phyloP scores from a whole-genome alignment of 2,329 filamentous ascomycete genomes.

The Tympanopsis confertula region DNA sequence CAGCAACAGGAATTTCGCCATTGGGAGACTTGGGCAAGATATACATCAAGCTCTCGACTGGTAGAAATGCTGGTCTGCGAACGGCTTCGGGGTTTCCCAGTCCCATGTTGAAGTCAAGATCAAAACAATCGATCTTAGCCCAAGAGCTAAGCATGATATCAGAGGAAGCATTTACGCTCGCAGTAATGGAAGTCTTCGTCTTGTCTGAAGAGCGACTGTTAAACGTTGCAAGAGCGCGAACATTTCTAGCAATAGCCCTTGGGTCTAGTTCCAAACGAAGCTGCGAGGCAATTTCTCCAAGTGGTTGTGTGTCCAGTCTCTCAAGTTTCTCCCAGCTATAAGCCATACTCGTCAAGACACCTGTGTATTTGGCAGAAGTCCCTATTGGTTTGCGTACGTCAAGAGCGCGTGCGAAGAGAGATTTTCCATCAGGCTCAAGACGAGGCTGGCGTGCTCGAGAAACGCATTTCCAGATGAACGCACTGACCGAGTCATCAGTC shows the following conservation, averaged over 20 bases:
- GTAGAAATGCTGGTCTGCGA: conserved; percentile 30
- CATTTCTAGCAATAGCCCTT: too few species aligned
- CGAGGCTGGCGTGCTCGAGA: conserved; percentile 25
- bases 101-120: conserved; percentile 31
- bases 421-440: conserved; percentile 8
- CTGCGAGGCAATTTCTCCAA: conserved; percentile 21
- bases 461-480: conserved; percentile 36
- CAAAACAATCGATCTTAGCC: conserved; percentile 31
- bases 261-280: conserved; percentile 26
- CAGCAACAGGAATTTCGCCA: conserved; percentile 27
- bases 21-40: conserved; percentile 29
- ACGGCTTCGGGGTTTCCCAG: conserved; percentile 33
- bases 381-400: conserved; percentile 29
- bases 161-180: conserved; percentile 18
- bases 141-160: conserved; percentile 43
- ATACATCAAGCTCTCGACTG: conserved; percentile 34
- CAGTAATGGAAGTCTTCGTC: conserved; percentile 17
- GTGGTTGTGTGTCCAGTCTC: conserved; percentile 13
- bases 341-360: conserved; percentile 32
- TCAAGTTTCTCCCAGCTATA: conserved; percentile 19
- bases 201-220: conserved; percentile 21
- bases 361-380: conserved; percentile 31
- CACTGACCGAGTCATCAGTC: conserved; percentile 39
- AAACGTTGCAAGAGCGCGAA: conserved; percentile 28
- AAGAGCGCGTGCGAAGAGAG: conserved; percentile 32